phyloP scores from a whole-genome alignment of 129 eudicot species.

The Cynara cardunculus region DNA sequence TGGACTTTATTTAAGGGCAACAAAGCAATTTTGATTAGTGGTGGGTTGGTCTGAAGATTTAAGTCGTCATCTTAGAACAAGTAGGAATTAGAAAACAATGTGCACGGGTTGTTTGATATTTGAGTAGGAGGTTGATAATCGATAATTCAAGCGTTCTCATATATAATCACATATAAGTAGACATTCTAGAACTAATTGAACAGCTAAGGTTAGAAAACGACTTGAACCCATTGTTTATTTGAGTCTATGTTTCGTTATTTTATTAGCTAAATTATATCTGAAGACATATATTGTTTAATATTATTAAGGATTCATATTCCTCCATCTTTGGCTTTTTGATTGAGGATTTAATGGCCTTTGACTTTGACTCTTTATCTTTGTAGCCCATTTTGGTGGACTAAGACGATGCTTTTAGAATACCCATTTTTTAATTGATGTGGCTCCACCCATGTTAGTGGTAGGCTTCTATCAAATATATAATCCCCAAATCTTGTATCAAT shows the following conservation, averaged over 20 bases:
- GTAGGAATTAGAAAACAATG: not conserved
- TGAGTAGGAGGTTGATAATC: too few relatives aligned
- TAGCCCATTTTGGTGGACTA: conserved; percentile 16
- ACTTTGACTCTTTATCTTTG: conserved; percentile 32
- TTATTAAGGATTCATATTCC: not conserved
- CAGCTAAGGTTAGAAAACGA: too few relatives aligned
- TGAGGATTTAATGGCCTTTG: conserved; percentile 16
- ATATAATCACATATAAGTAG: too few relatives aligned
- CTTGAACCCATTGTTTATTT: too few relatives aligned
- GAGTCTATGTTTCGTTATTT: too few relatives aligned
- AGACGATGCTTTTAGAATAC: conserved; percentile 9
- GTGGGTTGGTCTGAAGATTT: conserved; percentile 20
- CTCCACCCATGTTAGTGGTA: conserved; percentile 29
- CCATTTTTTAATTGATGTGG: conserved; percentile 15
- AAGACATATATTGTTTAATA: too few relatives aligned
- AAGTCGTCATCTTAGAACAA: conserved; percentile 33
- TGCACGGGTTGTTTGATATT: not conserved
- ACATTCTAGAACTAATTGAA: too few relatives aligned
- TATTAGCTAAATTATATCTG: too few relatives aligned
- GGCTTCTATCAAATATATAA: not conserved
- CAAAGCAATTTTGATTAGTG: conserved; percentile 5
- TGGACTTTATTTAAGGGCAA: conserved; percentile 19
- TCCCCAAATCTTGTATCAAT: not conserved
- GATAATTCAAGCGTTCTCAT: too few relatives aligned
- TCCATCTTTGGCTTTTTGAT: not conserved